These are phyloP conservation scores for Apiotrichum mycotoxinovorans DNA, from an alignment of 1,284 basidiomycete species.

Conservation along the genomic window DNA sequence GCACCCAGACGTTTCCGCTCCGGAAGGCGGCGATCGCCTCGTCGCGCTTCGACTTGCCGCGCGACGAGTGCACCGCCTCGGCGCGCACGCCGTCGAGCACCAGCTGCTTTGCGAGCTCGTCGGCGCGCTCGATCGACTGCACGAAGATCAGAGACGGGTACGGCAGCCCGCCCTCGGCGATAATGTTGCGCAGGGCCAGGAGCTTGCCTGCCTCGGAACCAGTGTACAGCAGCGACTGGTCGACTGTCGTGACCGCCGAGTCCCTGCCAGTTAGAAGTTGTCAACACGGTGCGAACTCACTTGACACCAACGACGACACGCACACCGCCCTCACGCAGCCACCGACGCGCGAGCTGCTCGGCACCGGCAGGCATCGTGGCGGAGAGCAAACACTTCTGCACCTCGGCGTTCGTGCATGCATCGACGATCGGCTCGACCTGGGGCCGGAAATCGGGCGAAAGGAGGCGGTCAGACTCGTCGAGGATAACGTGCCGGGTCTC, in stretches of 20 bases:
- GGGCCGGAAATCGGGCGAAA: constrained; percentile 80
- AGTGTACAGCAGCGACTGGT: constrained; percentile 84
- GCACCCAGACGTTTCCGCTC: constrained; percentile 80
- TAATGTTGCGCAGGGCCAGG: constrained; percentile 72
- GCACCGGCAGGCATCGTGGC: constrained; percentile 87
- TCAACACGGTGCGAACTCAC: constrained; percentile 53
- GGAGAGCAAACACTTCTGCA: constrained; percentile 89
- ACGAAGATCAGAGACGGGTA: constrained; percentile 92
- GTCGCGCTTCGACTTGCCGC: constrained; percentile 81
- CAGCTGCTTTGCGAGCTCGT: constrained; percentile 83
- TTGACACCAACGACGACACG: constrained; percentile 91
- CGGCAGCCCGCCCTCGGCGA: constrained; percentile 72
- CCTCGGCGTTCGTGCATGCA: constrained; percentile 66
- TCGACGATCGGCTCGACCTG: constrained; percentile 86
- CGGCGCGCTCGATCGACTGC: constrained; percentile 85
- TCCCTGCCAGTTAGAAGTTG: constrained; percentile 58
- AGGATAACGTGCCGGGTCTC: constrained; percentile 77
- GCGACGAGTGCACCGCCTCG: constrained; percentile 85
- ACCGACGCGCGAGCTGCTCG: constrained; percentile 80
- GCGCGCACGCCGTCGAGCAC: constrained; percentile 80
- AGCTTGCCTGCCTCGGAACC: constrained; percentile 91
- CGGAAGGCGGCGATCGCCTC: constrained; percentile 81
- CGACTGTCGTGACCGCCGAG: constrained; percentile 68
- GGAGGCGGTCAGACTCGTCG: constrained; percentile 86
- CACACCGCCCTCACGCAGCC: constrained; percentile 72